These are phyloP conservation scores for Spergularia bocconei DNA, from an alignment of 148 eudicot genomes.

Conservation along the genomic window DNA sequence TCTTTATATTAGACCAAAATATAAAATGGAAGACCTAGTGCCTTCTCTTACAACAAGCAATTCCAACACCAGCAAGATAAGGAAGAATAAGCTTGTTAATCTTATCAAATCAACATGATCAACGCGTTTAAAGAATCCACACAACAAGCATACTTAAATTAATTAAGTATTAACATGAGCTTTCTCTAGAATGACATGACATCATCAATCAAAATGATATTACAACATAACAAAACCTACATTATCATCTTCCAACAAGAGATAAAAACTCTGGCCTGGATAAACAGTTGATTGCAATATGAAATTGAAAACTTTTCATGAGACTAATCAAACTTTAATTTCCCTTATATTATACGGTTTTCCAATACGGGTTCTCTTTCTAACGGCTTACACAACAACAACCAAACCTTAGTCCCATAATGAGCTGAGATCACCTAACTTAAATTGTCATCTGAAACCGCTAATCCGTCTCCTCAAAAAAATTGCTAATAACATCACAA, in stretches of 20 bases:
- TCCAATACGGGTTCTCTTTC: no score
- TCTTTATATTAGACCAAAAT: no score
- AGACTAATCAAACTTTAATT: not conserved
- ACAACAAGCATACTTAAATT: not conserved
- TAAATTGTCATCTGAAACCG: no score
- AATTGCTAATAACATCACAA: conserved; percentile 3
- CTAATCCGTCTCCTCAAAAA: no score
- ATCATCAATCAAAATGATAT: conserved; percentile 5
- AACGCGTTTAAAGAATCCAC: conserved; percentile 6
- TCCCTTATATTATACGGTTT: not conserved
- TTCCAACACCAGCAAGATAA: not conserved
- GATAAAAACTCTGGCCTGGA: not conserved
- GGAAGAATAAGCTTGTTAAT: not conserved
- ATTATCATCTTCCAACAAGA: not conserved
- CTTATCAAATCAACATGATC: conserved; percentile 1
- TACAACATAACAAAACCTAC: not conserved
- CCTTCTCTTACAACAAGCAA: no score
- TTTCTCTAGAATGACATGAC: conserved; percentile 17
- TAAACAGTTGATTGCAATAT: not conserved
- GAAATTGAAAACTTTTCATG: not conserved
- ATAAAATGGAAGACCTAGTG: no score
- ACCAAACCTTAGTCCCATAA: not conserved
- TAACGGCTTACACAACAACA: no score
- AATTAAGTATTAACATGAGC: not conserved
- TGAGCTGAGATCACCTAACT: no score